Evolutionary conservation across 495 filamentous ascomycete genomes (phyloP), one percentile per base, ranked within the genome.

Genomic region (Neurospora pannonica): DNA sequence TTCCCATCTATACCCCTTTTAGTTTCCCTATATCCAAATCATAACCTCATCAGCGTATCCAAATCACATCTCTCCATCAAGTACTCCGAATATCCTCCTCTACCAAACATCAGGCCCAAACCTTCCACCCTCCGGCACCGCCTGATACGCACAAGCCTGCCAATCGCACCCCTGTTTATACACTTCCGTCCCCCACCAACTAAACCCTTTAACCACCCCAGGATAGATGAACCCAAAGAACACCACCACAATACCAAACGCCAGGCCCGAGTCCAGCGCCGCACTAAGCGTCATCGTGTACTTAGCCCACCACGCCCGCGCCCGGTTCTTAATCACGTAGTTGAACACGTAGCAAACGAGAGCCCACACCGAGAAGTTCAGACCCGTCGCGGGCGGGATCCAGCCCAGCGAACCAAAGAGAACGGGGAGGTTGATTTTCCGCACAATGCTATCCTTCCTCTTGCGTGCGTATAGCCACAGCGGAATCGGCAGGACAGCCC

Each of bases 231-330:
- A 88, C 0, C 88, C 90, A 78, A 97, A 96, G 80, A 97, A 96
- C 8, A 96, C 89, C 1, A 95, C 86, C 7, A 96, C 89, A 3
- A 95, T 88, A 0, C 90, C 91, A 77, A 94, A 91, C 4, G 94
- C 94, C 19, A 95, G 78, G 1, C 92, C 92, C 3, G 93, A 94
- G 72, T 97, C 94, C 43, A 97, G 84, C 13, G 92, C 94, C 1
- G 94, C 94, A 42, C 88, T 91, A 38, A 97, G 84, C 1, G 92
- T 95, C 92, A 95, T 95, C 21, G 91, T 95, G 81, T 97, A 97
- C 81, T 97, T 95, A 2, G 88, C 89, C 93, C 92, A 95, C 94
- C 94, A 97, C 6, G 86, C 89, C 2, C 78, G 81, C 17, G 87
- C 89, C n/a, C 89, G 85, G 7, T 85, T 87, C 76, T 89, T 87